These are phyloP conservation scores for Plasmodium gallinaceum DNA, from an alignment of 169 alveolate species.

Conservation along the genomic window DNA sequence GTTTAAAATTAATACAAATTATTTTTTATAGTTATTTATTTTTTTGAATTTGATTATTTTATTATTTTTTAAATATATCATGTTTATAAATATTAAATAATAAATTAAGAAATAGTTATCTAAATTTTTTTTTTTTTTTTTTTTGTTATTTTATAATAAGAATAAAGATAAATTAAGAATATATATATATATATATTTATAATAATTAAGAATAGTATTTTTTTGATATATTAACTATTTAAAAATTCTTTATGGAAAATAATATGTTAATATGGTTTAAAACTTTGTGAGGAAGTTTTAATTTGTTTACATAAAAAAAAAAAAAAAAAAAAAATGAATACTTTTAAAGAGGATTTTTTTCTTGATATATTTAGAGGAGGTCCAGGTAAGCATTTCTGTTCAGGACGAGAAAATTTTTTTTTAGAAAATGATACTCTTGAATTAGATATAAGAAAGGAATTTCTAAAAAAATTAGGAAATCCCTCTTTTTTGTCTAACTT, in stretches of 20 bases:
- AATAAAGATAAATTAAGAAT: too few relatives aligned
- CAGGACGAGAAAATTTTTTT: conserved; percentile 31
- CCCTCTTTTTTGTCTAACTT: conserved; percentile 45
- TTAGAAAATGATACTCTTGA: conserved; percentile 50
- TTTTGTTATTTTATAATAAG: too few relatives aligned
- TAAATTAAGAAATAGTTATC: too few relatives aligned
- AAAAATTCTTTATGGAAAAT: not conserved
- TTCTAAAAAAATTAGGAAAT: conserved; percentile 27
- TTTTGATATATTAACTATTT: too few relatives aligned
- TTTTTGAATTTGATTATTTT: too few relatives aligned
- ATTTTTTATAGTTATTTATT: too few relatives aligned
- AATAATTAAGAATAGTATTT: too few relatives aligned
- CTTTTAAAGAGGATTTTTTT: not conserved
- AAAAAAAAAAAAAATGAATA: not conserved
- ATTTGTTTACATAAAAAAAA: not conserved
- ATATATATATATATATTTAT: too few relatives aligned
- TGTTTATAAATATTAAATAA: too few relatives aligned
- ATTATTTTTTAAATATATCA: too few relatives aligned
- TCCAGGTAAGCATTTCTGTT: conserved; percentile 43
- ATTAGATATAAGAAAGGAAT: conserved; percentile 30
- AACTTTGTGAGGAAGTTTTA: not conserved
- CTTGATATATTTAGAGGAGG: conserved; percentile 57
- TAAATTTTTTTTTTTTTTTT: too few relatives aligned
- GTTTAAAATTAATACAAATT: too few relatives aligned
- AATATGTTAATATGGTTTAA: not conserved